These are phyloP conservation scores for Ploettnerulaceae sp. DNA, from an alignment of 2,329 filamentous ascomycete genomes.

Conservation along the genomic window DNA sequence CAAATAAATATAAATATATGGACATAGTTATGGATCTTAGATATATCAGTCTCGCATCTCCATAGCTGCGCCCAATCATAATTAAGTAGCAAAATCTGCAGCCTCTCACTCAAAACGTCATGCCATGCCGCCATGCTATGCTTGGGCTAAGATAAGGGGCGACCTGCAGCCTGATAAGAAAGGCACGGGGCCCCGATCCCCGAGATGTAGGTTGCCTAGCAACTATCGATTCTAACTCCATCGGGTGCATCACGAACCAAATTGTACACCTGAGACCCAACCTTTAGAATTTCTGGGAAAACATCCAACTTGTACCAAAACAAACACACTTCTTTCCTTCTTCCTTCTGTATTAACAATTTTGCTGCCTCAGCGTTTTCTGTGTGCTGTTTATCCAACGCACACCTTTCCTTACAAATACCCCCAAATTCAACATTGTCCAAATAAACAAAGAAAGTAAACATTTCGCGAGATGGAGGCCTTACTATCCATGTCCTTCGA, in stretches of 20 bases:
- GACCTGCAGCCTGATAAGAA: slow-evolving; percentile 2
- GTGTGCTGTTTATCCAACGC: slow-evolving; percentile 5
- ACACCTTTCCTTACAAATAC: slow-evolving; percentile 8
- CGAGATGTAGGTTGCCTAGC: not conserved
- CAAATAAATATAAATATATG: not conserved
- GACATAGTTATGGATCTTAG: too few relatives aligned
- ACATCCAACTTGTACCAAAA: not conserved
- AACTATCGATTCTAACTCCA: not conserved
- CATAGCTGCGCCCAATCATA: too few relatives aligned
- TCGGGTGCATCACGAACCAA: not conserved
- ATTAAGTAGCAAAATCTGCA: not conserved
- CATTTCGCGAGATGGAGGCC: slow-evolving; percentile 66
- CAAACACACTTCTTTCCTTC: slow-evolving; percentile 23
- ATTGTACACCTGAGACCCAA: slow-evolving; percentile 3
- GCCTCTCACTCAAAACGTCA: too few relatives aligned
- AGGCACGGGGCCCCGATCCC: slow-evolving; percentile 1
- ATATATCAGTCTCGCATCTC: too few relatives aligned
- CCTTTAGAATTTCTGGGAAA: not conserved
- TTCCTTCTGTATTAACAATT: slow-evolving; percentile 32
- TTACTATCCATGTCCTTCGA: slow-evolving; percentile 91
- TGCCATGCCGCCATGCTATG: too few relatives aligned
- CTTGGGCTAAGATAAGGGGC: slow-evolving; percentile 1
- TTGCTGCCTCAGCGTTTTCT: slow-evolving; percentile 16
- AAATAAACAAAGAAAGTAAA: slow-evolving; percentile 14
- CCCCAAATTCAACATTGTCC: slow-evolving; percentile 12